A percentile compares a stretch with the other conserved stretches of the same genome.
phyloP scores from a whole-genome alignment of 495 filamentous ascomycete species.

The Clavariopsis aquatica region DNA sequence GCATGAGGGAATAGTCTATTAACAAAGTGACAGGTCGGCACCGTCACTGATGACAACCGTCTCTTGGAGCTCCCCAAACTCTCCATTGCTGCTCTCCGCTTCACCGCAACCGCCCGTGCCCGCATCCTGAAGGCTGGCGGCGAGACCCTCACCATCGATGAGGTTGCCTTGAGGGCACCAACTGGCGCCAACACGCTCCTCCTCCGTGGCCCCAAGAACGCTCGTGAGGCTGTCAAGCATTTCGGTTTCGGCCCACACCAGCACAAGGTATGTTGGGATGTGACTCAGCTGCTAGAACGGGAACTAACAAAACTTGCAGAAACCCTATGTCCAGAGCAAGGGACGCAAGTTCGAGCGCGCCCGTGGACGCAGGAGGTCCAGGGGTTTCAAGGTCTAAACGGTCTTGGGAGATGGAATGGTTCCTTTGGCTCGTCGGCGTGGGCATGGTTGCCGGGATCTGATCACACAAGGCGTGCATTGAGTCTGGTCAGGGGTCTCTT shows the following conservation, averaged over 20 bases:
- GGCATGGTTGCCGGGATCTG: constrained; percentile 22
- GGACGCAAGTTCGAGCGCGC: constrained; percentile 98
- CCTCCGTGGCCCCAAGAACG: constrained; percentile 94
- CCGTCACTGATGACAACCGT: constrained; percentile 93
- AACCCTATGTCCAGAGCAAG: constrained; percentile 96
- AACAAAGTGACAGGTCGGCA: constrained; percentile 57
- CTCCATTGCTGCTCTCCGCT: constrained; percentile 85
- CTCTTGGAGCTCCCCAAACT: constrained; percentile 74
- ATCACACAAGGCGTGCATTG: constrained; percentile 33
- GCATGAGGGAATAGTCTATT: background rate
- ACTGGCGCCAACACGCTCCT: constrained; percentile 94
- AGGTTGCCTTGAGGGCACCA: constrained; percentile 88
- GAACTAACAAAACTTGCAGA: constrained; percentile 57
- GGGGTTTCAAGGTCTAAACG: constrained; percentile 96
- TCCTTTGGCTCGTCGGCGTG: constrained; percentile 32
- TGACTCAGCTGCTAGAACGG: background rate
- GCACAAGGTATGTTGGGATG: constrained; percentile 72
- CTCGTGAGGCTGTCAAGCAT: constrained; percentile 96
- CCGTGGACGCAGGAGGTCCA: constrained; percentile 93
- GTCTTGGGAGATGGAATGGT: constrained; percentile 7
- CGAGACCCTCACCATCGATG: constrained; percentile 90
- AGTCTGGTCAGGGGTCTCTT: constrained; percentile 25
- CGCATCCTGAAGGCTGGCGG: constrained; percentile 90
- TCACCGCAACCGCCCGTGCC: constrained; percentile 92
- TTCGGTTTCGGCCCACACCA: constrained; percentile 97